Evolutionary conservation across 768 basidiomycete genomes (phyloP).

Genomic region (Mycena leptocephala): DNA sequence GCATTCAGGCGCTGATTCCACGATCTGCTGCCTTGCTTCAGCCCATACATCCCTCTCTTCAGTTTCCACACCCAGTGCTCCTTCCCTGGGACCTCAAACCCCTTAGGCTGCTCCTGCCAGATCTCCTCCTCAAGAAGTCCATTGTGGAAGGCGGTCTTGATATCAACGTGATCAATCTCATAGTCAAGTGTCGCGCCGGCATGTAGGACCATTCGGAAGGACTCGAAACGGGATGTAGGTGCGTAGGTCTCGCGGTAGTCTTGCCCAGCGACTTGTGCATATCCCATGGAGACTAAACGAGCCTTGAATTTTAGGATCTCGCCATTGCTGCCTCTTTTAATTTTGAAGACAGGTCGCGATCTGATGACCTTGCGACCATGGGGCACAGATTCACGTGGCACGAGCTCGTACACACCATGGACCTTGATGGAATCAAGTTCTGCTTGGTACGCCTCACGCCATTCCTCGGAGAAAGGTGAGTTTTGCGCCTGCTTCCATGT

Average conservation of each 20-base stretch:
- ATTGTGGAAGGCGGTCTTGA: slow-evolving; percentile 10
- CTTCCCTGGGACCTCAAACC: slow-evolving; percentile 10
- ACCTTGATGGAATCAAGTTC: slow-evolving; percentile 10
- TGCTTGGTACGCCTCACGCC: not conserved
- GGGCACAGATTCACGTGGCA: not conserved
- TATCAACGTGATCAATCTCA: slow-evolving; percentile 6
- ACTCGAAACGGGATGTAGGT: slow-evolving; percentile 2
- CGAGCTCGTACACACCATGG: slow-evolving; percentile 11
- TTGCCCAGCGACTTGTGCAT: slow-evolving; percentile 1
- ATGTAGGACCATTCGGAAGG: slow-evolving; percentile 26
- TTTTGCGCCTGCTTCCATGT: slow-evolving; percentile 17
- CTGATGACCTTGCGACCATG: not conserved
- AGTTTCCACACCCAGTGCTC: slow-evolving; percentile 16
- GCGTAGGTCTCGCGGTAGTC: slow-evolving; percentile 13
- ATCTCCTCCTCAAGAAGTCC: slow-evolving; percentile 11
- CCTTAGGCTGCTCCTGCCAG: slow-evolving; percentile 3
- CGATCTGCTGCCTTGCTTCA: slow-evolving; percentile 11
- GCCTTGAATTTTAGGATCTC: slow-evolving; percentile 20
- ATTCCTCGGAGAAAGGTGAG: slow-evolving; percentile 5
- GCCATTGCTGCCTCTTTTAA: not conserved
- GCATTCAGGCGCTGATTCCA: slow-evolving; percentile 38
- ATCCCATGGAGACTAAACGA: slow-evolving; percentile 3
- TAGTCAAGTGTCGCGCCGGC: slow-evolving; percentile 1
- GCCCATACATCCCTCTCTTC: slow-evolving; percentile 13
- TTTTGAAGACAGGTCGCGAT: not conserved